These are phyloP conservation scores for Metschnikowia orientalis DNA, from an alignment of 805 yeast species.

Conservation along the genomic window DNA sequence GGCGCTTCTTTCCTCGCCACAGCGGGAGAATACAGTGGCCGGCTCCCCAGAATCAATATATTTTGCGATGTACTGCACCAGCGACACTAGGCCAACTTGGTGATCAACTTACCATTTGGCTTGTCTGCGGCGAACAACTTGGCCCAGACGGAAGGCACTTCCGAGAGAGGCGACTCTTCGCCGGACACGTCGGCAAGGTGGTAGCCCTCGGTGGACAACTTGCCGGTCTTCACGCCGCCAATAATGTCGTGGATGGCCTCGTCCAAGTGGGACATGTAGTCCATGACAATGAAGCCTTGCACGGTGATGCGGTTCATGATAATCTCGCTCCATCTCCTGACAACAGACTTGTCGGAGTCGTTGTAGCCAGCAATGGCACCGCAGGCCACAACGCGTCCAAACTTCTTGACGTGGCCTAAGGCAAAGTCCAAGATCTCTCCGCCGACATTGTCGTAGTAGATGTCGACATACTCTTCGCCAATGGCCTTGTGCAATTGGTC, in stretches of 20 bases:
- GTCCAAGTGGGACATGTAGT: constrained; percentile 35
- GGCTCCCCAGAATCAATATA: too few species aligned
- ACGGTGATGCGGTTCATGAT: constrained; percentile 48
- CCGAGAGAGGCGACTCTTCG: constrained; percentile 19
- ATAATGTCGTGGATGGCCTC: constrained; percentile 34
- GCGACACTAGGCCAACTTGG: constrained; percentile 14
- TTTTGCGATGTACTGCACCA: too few species aligned
- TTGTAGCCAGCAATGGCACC: constrained; percentile 62
- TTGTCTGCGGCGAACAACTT: constrained; percentile 18
- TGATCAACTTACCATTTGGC: constrained; percentile 18
- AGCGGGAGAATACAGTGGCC: too few species aligned
- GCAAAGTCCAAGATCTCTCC: constrained; percentile 51
- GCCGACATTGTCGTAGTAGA: constrained; percentile 62
- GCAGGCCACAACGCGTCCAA: constrained; percentile 52
- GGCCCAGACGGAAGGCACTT: constrained; percentile 16
- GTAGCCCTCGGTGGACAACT: constrained; percentile 31
- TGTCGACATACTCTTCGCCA: constrained; percentile 47
- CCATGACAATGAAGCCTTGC: constrained; percentile 51
- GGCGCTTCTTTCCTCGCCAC: too few species aligned
- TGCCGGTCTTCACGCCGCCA: constrained; percentile 38
- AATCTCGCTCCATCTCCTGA: constrained; percentile 41
- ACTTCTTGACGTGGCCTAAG: constrained; percentile 32
- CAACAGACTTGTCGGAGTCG: constrained; percentile 31
- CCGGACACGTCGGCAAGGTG: constrained; percentile 40
- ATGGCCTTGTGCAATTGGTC: constrained; percentile 27